Conservation (phyloP, 768 basidiomycete genomes). For the Dioszegia aurantiaca region DNA sequence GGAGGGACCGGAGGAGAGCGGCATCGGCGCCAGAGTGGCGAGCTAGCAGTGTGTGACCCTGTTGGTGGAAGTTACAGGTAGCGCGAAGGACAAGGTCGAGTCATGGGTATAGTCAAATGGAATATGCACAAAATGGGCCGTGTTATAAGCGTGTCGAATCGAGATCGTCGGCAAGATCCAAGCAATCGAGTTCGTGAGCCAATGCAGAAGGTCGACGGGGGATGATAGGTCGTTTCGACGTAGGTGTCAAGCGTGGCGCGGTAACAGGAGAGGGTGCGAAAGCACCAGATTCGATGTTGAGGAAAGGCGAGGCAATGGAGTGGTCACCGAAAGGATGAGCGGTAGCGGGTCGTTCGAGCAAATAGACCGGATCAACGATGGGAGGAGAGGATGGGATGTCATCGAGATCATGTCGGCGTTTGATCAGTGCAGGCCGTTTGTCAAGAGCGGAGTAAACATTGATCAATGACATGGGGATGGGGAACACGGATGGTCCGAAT, state of each 20-base stretch:
- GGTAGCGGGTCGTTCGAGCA: slow-evolving; percentile 21
- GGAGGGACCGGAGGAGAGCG: slow-evolving; percentile 59
- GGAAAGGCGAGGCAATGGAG: slow-evolving; percentile 37
- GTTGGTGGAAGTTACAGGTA: slow-evolving; percentile 14
- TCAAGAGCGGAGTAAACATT: not conserved
- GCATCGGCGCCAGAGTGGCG: slow-evolving; percentile 80
- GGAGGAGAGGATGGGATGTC: slow-evolving; percentile 39
- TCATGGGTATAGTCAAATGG: not conserved
- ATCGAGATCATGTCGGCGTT: slow-evolving; percentile 26
- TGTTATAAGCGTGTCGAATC: too few species aligned
- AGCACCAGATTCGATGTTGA: slow-evolving; percentile 25
- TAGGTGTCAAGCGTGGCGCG: slow-evolving; percentile 4
- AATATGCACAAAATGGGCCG: too few species aligned
- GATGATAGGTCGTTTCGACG: not conserved
- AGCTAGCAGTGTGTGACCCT: slow-evolving; percentile 85
- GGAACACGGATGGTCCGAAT: not conserved
- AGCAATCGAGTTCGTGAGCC: slow-evolving; percentile 5
- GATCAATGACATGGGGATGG: not conserved
- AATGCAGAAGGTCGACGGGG: slow-evolving; percentile 20
- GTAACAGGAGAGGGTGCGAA: slow-evolving; percentile 9
- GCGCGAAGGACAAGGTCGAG: too few species aligned
- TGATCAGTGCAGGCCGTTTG: slow-evolving; percentile 17
- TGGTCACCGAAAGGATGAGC: slow-evolving; percentile 13
- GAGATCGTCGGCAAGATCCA: slow-evolving; percentile 1
- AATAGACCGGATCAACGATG: slow-evolving; percentile 25